Evolutionary conservation across 192 early-diverging fungal species (phyloP).

Genomic region (Phycomyces nitens): DNA sequence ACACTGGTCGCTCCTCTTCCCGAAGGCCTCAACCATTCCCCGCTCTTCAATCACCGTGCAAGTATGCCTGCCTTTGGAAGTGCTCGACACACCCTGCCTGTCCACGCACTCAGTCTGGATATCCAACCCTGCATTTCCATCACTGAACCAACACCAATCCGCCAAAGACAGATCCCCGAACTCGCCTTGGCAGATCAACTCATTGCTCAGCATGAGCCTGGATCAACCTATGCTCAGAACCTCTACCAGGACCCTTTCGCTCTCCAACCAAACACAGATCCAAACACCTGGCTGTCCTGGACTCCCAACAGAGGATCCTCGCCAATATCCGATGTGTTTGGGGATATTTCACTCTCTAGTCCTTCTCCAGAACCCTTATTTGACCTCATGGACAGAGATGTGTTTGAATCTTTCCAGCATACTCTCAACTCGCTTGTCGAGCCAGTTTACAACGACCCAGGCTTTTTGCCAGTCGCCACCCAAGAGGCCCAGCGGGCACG

Average conservation of each 20-base stretch:
- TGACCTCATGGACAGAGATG: neutral
- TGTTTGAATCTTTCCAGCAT: no score
- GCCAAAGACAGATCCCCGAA: neutral
- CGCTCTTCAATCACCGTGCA: neutral
- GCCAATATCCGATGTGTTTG: neutral
- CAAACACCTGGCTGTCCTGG: constrained; percentile 3
- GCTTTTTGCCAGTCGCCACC: no score
- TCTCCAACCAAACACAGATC: constrained; percentile 2
- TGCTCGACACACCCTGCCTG: neutral
- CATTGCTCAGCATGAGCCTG: constrained; percentile 5
- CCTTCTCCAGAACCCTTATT: neutral
- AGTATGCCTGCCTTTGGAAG: no score
- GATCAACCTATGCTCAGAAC: constrained; percentile 7
- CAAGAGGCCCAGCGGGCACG: neutral
- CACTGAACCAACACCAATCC: constrained; percentile 13
- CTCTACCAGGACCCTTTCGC: constrained; percentile 2
- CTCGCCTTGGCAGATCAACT: constrained; percentile 9
- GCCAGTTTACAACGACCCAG: no score
- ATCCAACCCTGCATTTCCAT: constrained; percentile 14
- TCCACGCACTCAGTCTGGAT: constrained; percentile 8
- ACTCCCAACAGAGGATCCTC: constrained; percentile 16
- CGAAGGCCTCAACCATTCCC: neutral
- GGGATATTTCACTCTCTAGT: neutral
- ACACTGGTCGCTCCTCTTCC: constrained; percentile 7
- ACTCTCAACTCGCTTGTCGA: no score